phyloP scores from a whole-genome alignment of 306 rosid species.

The Pterocarpus santalinus region DNA sequence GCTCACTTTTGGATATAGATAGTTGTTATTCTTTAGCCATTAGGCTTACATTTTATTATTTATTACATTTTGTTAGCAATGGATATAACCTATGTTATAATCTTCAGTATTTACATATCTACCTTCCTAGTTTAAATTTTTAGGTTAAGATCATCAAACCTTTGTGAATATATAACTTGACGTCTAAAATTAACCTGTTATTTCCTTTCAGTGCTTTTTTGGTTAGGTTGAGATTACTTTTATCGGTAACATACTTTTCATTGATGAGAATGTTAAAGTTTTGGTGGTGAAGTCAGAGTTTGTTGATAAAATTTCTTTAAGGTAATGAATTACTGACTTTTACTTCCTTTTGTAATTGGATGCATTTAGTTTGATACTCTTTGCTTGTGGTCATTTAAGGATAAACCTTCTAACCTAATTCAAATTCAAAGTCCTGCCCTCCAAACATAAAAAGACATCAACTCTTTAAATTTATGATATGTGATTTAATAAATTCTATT shows the following conservation, averaged over 20 bases:
- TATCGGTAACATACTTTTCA: slow-evolving; percentile 66
- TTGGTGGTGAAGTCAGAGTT: slow-evolving; percentile 74
- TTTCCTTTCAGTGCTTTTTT: slow-evolving; percentile 72
- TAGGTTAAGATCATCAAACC: slow-evolving; percentile 13
- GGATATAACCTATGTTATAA: not conserved
- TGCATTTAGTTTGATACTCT: slow-evolving; percentile 3
- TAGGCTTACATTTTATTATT: not conserved
- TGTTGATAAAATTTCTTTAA: slow-evolving; percentile 82
- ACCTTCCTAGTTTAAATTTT: not conserved
- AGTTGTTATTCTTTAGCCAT: not conserved
- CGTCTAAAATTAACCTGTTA: slow-evolving; percentile 33
- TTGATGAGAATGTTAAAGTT: slow-evolving; percentile 82
- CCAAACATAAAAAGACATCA: not conserved
- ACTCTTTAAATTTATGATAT: slow-evolving; percentile 1
- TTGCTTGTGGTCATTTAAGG: not conserved
- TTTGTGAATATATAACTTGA: not conserved
- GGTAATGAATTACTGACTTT: slow-evolving; percentile 55
- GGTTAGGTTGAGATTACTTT: slow-evolving; percentile 70
- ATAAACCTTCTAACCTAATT: slow-evolving; percentile 5
- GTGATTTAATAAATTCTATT: too few species aligned
- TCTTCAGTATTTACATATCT: too few species aligned
- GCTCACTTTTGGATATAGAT: slow-evolving; percentile 19
- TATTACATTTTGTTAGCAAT: not conserved
- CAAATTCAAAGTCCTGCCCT: slow-evolving; percentile 9
- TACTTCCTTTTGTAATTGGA: slow-evolving; percentile 9